Percentiles rank a stretch among this genome's conserved stretches.
These are phyloP conservation scores for Haplographium delicatum DNA, from an alignment of 495 filamentous ascomycete species.

Conservation along the genomic window DNA sequence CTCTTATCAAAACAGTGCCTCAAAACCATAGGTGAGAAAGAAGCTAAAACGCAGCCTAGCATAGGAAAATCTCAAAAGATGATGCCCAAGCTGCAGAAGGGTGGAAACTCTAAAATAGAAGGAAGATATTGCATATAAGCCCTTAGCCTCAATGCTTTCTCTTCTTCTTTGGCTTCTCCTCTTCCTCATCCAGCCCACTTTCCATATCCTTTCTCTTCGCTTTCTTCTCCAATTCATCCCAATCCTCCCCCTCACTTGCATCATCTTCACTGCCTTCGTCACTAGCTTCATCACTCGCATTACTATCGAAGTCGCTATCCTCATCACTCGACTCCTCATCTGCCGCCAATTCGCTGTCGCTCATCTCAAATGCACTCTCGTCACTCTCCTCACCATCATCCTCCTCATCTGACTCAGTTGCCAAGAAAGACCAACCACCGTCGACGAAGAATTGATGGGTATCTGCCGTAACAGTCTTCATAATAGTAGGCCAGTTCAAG, in stretches of 20 bases:
- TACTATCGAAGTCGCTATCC: slow-evolving; percentile 88
- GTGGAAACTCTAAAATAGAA: too few species aligned
- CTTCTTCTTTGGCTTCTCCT: slow-evolving; percentile 50
- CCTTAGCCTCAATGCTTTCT: slow-evolving; percentile 21
- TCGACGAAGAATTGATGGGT: slow-evolving; percentile 92
- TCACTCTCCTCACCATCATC: slow-evolving; percentile 74
- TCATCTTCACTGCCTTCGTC: slow-evolving; percentile 63
- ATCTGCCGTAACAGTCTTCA: slow-evolving; percentile 96
- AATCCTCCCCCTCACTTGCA: slow-evolving; percentile 83
- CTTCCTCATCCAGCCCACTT: slow-evolving; percentile 66
- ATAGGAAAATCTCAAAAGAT: not conserved
- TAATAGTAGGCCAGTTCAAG: slow-evolving; percentile 97
- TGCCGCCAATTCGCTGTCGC: slow-evolving; percentile 73
- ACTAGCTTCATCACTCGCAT: slow-evolving; percentile 73
- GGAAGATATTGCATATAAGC: not conserved
- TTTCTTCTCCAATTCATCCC: slow-evolving; percentile 89
- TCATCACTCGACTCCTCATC: slow-evolving; percentile 79
- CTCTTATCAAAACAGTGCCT: not conserved
- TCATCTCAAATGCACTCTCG: slow-evolving; percentile 87
- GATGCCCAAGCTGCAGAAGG: too few species aligned
- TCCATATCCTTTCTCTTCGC: slow-evolving; percentile 84
- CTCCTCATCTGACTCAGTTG: slow-evolving; percentile 82
- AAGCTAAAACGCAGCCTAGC: not conserved
- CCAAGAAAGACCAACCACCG: slow-evolving; percentile 92
- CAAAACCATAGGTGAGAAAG: not conserved